Conservation (phyloP, 2,329 filamentous ascomycete species). For the Fusarium sp. region DNA sequence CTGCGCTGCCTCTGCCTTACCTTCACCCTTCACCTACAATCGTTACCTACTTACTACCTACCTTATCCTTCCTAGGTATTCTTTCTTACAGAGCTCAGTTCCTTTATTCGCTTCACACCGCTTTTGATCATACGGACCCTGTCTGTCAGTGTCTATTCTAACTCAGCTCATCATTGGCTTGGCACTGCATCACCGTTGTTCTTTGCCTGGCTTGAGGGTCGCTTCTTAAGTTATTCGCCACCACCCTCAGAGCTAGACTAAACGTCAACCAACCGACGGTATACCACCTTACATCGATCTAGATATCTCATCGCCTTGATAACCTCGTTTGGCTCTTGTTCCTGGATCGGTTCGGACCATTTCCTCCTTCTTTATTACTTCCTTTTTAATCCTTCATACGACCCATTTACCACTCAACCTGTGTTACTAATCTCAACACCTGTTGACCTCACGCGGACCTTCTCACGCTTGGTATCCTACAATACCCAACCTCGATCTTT, state of each 20-base stretch:
- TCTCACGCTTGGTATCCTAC: neutral
- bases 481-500: conserved; percentile 1
- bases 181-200: conserved; percentile 31
- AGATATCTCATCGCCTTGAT: conserved; percentile 6
- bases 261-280: conserved; percentile 8
- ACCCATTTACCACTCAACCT: neutral
- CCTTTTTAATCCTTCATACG: neutral
- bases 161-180: conserved; percentile 7
- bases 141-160: conserved; percentile 3
- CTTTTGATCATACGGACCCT: neutral
- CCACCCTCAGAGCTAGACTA: conserved; percentile 25
- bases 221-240: conserved; percentile 26
- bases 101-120: neutral
- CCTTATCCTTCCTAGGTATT: conserved; percentile 2
- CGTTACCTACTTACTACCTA: neutral
- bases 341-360: conserved; percentile 1
- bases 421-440: conserved; percentile 3
- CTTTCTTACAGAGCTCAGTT: neutral
- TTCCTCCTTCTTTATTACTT: conserved; percentile 3
- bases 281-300: conserved; percentile 25
- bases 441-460: neutral
- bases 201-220: conserved; percentile 23
- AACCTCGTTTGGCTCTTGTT: conserved; percentile 19
- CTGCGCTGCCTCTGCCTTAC: neutral
- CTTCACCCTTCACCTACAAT: neutral